These are phyloP conservation scores for Seiridium cupressi DNA, from an alignment of 2,329 filamentous ascomycete species.

Conservation along the genomic window DNA sequence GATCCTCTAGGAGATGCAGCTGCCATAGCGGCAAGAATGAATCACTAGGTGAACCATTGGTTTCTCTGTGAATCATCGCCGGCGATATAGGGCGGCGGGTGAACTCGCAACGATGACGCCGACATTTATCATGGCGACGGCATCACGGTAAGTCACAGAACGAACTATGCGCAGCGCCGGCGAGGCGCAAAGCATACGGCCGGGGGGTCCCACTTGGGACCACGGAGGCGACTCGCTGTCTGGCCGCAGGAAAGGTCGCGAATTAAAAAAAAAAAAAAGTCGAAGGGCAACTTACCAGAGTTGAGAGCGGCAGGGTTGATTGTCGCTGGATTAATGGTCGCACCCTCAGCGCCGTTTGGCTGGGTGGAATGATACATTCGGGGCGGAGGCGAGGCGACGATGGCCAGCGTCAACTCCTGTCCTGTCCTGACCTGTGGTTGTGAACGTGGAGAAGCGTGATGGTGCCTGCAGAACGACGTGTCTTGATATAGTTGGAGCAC, in stretches of 20 bases:
- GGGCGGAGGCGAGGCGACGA: constrained; percentile 35
- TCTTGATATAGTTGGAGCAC: constrained; percentile 57
- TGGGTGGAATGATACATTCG: constrained; percentile 54
- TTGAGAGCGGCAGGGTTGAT: constrained; percentile 61
- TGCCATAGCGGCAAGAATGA: background rate
- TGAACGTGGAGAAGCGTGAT: constrained; percentile 29
- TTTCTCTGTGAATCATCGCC: too few relatives aligned
- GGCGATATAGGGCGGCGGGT: too few relatives aligned
- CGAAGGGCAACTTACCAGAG: constrained; percentile 56
- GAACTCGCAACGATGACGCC: constrained; percentile 14
- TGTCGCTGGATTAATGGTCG: constrained; percentile 87
- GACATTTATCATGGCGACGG: constrained; percentile 14
- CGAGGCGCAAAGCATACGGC: background rate
- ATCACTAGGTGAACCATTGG: too few relatives aligned
- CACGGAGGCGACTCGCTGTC: background rate
- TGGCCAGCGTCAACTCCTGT: constrained; percentile 7
- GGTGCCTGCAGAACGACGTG: constrained; percentile 55
- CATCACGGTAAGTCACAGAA: background rate
- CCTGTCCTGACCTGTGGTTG: background rate
- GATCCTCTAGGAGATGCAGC: background rate
- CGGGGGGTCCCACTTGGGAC: constrained; percentile 4
- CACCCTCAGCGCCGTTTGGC: constrained; percentile 76
- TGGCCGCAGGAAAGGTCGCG: constrained; percentile 9
- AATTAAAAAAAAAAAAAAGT: constrained; percentile 20
- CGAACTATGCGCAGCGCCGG: background rate